Conservation (phyloP, 2,329 filamentous ascomycete species). For the Immersiporthe knoxdaviesiana region DNA sequence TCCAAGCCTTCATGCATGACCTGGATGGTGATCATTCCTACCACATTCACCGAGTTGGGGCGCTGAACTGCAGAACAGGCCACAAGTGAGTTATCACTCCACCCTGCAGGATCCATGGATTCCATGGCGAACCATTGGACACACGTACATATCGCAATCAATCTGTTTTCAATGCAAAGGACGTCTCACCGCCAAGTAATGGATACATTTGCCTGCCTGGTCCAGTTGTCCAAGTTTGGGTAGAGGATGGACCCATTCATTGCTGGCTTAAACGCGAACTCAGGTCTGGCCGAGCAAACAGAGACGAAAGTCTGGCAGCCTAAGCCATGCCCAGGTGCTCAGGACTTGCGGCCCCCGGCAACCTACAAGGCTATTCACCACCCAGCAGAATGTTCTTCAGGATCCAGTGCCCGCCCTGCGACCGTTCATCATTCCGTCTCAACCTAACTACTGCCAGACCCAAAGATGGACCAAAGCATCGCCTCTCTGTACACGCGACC, state of each 20-base stretch:
- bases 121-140: neutral
- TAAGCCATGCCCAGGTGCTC: too few relatives aligned
- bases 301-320: neutral
- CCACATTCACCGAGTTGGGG: neutral
- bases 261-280: neutral
- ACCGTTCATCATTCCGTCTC: neutral
- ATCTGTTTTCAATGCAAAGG: neutral
- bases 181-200: neutral
- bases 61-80: neutral
- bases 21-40: neutral
- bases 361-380: neutral
- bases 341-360: neutral
- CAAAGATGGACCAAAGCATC: neutral
- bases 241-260: neutral
- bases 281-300: neutral
- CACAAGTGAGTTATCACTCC: neutral
- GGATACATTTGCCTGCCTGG: neutral
- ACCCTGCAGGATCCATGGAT: too few relatives aligned
- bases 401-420: neutral
- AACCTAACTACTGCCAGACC: neutral
- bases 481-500: neutral
- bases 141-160: neutral
- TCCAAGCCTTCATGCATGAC: too few relatives aligned
- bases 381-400: neutral
- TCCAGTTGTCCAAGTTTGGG: neutral